These are phyloP conservation scores for Vinca minor DNA, from an alignment of 257 asterid genomes.

Conservation along the genomic window DNA sequence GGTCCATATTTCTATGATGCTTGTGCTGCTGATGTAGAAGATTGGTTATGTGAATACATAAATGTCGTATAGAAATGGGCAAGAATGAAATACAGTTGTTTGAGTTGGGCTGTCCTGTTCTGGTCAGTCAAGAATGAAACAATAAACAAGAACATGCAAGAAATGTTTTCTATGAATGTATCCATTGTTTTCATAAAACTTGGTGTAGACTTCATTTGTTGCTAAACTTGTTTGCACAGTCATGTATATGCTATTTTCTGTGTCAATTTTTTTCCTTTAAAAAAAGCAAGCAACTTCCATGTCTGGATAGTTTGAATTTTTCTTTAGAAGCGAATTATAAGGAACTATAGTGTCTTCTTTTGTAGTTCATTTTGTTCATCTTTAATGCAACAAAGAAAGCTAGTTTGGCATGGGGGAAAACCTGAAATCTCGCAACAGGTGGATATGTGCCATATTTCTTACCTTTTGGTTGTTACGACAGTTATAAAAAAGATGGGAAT, in stretches of 20 bases:
- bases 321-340: too few relatives aligned
- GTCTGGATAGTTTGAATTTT: too few relatives aligned
- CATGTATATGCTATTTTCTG: too few relatives aligned
- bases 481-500: background rate
- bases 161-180: background rate
- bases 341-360: too few relatives aligned
- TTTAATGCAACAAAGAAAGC: background rate
- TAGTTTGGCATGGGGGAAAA: background rate
- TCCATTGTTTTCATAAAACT: background rate
- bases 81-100: conserved; percentile 6
- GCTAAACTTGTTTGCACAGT: too few relatives aligned
- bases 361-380: background rate
- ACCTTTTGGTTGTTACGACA: background rate
- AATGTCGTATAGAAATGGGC: conserved; percentile 35
- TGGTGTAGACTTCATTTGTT: background rate
- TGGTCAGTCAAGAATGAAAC: conserved; percentile 3
- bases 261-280: too few relatives aligned
- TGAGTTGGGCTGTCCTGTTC: background rate
- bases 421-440: background rate
- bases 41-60: conserved; percentile 48
- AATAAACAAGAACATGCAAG: background rate
- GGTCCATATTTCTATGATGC: conserved; percentile 31
- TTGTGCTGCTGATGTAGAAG: conserved; percentile 54
- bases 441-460: background rate
- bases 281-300: too few relatives aligned